Evolutionary conservation across 2,329 filamentous ascomycete species (phyloP).

Genomic region (Aspergillus flavus): DNA sequence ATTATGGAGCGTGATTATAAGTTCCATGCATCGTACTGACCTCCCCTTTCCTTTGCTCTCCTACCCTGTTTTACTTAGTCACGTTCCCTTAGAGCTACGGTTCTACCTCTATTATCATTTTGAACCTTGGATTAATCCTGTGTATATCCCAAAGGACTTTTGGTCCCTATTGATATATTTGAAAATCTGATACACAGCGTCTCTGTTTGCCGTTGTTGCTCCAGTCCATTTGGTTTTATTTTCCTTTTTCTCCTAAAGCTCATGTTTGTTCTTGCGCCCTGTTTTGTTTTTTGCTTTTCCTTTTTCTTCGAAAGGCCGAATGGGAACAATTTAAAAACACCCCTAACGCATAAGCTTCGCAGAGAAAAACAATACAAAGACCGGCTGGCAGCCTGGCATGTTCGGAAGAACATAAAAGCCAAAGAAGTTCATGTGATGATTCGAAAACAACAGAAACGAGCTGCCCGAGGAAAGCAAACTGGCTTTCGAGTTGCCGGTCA

Average conservation of each 20-base stretch:
- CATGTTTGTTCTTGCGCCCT: background rate
- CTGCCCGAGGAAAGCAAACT: conserved; percentile 40
- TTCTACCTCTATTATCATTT: background rate
- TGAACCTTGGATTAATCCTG: background rate
- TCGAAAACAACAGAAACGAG: conserved; percentile 41
- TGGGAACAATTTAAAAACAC: conserved; percentile 6
- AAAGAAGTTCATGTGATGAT: conserved; percentile 42
- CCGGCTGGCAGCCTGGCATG: conserved; percentile 39
- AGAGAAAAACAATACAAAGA: conserved; percentile 46
- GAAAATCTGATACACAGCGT: background rate
- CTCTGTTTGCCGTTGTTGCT: background rate
- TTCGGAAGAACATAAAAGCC: conserved; percentile 43
- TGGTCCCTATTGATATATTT: background rate
- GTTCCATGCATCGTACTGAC: conserved; percentile 38
- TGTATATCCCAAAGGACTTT: background rate
- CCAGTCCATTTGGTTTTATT: background rate
- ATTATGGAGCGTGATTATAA: conserved; percentile 41
- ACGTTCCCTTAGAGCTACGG: background rate
- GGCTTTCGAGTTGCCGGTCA: conserved; percentile 39
- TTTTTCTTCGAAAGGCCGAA: conserved; percentile 12
- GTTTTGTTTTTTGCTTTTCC: conserved; percentile 13
- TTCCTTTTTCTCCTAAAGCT: background rate
- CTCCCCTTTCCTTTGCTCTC: conserved; percentile 12
- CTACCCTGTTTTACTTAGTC: background rate
- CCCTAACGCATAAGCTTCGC: conserved; percentile 21